Evolutionary conservation across 495 filamentous ascomycete species (phyloP), one percentile per base, ranked within the genome.

Genomic region (Penicillium cinerascens): DNA sequence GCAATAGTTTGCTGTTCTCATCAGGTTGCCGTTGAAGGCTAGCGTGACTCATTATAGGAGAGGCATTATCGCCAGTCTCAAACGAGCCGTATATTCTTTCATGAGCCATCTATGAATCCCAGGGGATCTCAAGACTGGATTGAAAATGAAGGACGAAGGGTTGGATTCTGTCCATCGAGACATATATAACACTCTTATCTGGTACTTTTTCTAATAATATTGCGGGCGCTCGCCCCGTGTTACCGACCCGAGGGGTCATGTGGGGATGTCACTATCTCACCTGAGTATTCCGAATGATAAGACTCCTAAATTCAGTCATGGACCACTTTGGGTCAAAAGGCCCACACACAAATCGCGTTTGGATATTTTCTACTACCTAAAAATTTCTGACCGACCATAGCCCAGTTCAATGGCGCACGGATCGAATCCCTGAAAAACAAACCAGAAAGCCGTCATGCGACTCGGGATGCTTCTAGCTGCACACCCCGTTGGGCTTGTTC

Each of bases 391-490:
- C 26, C 4, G 26, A 7, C 9, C 26, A 7, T 9, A 29, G 26
- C 26, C 26, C 26, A 29, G 26, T 29, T 29, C 26, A 29, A 29
- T 92, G 88, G 89, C 88, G 92, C 67, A 86, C 82, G 1, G 90
- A 95, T 68, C 86, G 92, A 0, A 86, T 83, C 4, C 92, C 91
- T 64, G 89, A 95, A 74, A 58, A 77, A 49, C 89, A 93, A 67
- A 88, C 90, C 26, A 29, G 9, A 7, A 29, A 29, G 81, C 85
- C 15, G 76, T 89, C 51, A 81, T 83, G 46, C 70, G 88, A 42
- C 77, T 88, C 35, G 86, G 91, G 60, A 87, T 88, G 0, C 82
- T 92, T 7, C 72, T 79, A 20, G 82, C 73, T 39, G 80, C 81
- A 42, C 90, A 95, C 66, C 89, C 89, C 1, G 61, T 95, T 48